Conservation (phyloP, 345 rosid genomes). For the Leavenworthia alabamica region DNA sequence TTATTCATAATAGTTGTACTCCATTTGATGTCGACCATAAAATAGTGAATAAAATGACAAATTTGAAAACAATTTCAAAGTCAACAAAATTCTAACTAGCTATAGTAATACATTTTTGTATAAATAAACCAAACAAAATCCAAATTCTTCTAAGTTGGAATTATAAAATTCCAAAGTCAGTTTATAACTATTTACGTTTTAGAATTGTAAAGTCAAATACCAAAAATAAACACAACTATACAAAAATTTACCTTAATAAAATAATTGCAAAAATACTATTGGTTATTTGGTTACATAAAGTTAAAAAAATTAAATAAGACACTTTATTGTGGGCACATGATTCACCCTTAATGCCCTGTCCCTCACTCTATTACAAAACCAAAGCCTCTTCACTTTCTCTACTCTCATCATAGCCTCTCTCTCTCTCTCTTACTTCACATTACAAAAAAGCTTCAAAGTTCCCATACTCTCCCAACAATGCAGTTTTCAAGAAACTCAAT, state of each 20-base stretch:
- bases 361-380: constrained; percentile 17
- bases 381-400: constrained; percentile 6
- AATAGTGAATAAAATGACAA: neutral
- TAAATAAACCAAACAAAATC: neutral
- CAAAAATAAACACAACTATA: neutral
- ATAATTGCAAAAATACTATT: neutral
- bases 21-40: neutral
- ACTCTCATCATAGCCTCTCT: neutral
- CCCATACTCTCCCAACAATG: constrained; percentile 19
- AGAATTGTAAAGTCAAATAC: neutral
- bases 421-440: neutral
- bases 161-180: neutral
- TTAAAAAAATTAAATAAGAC: constrained; percentile 5
- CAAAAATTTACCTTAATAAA: neutral
- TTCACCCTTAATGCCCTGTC: constrained; percentile 30
- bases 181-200: neutral
- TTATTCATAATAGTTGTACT: neutral
- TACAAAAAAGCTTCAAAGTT: constrained; percentile 12
- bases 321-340: constrained; percentile 28
- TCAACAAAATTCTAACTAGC: neutral
- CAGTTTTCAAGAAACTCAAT: constrained; percentile 42
- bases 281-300: constrained; percentile 23
- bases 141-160: neutral
- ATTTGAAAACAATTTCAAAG: neutral
- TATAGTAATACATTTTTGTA: neutral